Conservation (phyloP, 192 early-diverging fungal genomes). For the Pilobolus umbonatus region DNA sequence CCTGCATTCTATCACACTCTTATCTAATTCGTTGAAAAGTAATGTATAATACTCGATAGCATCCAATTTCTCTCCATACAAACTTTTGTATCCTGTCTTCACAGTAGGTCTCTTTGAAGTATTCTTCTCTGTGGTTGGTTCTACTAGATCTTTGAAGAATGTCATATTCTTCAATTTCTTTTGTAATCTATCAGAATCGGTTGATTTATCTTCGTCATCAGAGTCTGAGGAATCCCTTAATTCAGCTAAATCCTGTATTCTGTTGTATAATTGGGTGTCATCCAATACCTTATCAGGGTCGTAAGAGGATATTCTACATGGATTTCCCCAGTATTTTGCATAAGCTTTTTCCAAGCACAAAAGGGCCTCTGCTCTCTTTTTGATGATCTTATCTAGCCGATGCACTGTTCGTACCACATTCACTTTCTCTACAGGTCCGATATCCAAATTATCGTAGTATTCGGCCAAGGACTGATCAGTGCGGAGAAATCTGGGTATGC, state of each 20-base stretch:
- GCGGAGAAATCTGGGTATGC: slow-evolving; percentile 43
- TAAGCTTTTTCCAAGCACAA: slow-evolving; percentile 51
- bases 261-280: slow-evolving; percentile 27
- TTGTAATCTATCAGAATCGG: background rate
- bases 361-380: slow-evolving; percentile 47
- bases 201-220: slow-evolving; percentile 7
- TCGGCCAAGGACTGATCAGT: slow-evolving; percentile 44
- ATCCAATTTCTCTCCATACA: slow-evolving; percentile 58
- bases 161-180: background rate
- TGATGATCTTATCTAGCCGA: slow-evolving; percentile 33
- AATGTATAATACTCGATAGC: slow-evolving; percentile 60
- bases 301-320: slow-evolving; percentile 56
- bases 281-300: slow-evolving; percentile 44
- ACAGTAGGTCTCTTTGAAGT: slow-evolving; percentile 35
- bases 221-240: background rate
- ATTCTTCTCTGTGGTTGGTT: background rate
- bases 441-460: slow-evolving; percentile 49
- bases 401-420: slow-evolving; percentile 48
- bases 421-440: slow-evolving; percentile 50
- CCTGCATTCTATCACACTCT: slow-evolving; percentile 32
- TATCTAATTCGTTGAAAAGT: slow-evolving; percentile 49
- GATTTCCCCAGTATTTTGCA: slow-evolving; percentile 59
- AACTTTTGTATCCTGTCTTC: slow-evolving; percentile 32
- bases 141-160: slow-evolving; percentile 4
- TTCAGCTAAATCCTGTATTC: background rate